These are phyloP conservation scores for Neopestalotiopsis rosae DNA, from an alignment of 2,329 filamentous ascomycete species.

Conservation along the genomic window DNA sequence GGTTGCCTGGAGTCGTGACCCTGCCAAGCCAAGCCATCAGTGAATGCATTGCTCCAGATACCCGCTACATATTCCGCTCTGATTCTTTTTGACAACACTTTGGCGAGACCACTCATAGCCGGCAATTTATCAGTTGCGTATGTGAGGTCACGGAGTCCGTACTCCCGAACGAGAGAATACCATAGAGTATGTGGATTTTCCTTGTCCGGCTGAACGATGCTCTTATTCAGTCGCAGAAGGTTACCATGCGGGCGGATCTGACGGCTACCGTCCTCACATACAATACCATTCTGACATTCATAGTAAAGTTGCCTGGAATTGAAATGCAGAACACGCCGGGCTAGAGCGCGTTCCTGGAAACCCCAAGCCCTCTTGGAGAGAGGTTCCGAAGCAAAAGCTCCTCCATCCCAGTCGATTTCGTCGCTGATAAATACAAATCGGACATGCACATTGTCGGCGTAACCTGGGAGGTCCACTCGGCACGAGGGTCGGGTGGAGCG, in stretches of 20 bases:
- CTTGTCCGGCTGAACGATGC: neutral
- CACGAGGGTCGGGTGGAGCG: neutral
- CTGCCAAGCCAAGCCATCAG: constrained; percentile 24
- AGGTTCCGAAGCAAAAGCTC: neutral
- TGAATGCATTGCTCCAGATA: constrained; percentile 22
- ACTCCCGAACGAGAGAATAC: neutral
- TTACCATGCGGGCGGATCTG: neutral
- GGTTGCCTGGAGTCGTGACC: constrained; percentile 7
- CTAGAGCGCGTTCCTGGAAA: constrained; percentile 16
- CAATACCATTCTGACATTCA: constrained; percentile 13
- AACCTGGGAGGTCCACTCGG: constrained; percentile 13
- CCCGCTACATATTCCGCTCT: constrained; percentile 24
- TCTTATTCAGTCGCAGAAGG: neutral
- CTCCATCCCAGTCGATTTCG: neutral
- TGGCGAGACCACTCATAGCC: constrained; percentile 25
- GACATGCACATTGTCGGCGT: constrained; percentile 15
- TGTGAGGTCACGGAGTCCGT: constrained; percentile 19
- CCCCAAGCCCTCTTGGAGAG: constrained; percentile 14
- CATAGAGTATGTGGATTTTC: neutral
- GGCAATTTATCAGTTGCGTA: constrained; percentile 24
- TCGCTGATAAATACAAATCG: constrained; percentile 6
- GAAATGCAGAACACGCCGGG: constrained; percentile 18
- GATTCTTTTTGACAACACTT: constrained; percentile 17
- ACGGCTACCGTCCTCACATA: constrained; percentile 18
- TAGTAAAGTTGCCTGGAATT: constrained; percentile 16